Evolutionary conservation across 495 filamentous ascomycete species (phyloP).

Genomic region (Aspergillus bridgeri): DNA sequence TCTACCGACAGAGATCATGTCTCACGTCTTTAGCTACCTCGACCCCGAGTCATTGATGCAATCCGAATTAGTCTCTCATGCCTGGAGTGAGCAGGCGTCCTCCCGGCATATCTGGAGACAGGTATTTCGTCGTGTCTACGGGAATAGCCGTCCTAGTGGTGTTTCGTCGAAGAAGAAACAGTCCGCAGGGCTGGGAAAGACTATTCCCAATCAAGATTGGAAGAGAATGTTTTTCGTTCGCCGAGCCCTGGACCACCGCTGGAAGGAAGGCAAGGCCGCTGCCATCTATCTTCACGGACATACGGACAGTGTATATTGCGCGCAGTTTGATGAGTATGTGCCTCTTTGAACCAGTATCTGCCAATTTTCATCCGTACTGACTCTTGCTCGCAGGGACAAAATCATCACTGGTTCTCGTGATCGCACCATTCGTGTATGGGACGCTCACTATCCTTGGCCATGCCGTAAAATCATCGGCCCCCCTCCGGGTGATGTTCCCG

Average conservation of each 20-base stretch:
- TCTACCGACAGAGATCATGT: constrained; percentile 69
- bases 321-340: constrained; percentile 92
- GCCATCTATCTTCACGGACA: constrained; percentile 90
- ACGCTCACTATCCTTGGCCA: constrained; percentile 73
- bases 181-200: constrained; percentile 49
- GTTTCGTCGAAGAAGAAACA: constrained; percentile 42
- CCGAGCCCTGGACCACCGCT: constrained; percentile 68
- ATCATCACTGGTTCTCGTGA: constrained; percentile 96
- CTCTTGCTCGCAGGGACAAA: constrained; percentile 58
- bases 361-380: constrained; percentile 2
- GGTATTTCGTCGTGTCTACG: constrained; percentile 68
- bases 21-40: constrained; percentile 68
- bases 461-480: constrained; percentile 78
- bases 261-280: constrained; percentile 71
- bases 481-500: constrained; percentile 23
- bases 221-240: constrained; percentile 78
- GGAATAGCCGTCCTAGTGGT: constrained; percentile 35
- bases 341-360: neutral
- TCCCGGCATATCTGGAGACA: constrained; percentile 73
- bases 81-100: constrained; percentile 60
- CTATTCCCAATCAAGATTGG: constrained; percentile 65
- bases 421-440: constrained; percentile 92
- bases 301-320: constrained; percentile 91
- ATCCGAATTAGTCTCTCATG: constrained; percentile 57
- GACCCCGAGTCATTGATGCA: constrained; percentile 63